Base-by-base conservation (phyloP, 2,329 filamentous ascomycete genomes). In the Sporothrix pallida region DNA sequence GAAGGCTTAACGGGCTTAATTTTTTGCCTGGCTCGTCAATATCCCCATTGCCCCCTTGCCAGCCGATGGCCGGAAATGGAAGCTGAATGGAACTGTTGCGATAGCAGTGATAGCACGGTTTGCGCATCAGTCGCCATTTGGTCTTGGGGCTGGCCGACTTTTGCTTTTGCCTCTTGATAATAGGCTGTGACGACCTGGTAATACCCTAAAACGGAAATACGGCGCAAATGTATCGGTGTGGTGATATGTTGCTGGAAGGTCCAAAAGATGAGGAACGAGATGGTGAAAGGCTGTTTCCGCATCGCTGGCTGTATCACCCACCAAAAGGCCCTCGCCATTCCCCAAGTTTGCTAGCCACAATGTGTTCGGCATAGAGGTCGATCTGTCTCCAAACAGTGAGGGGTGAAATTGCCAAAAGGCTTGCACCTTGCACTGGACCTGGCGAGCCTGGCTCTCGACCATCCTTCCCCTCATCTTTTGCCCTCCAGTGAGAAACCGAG, bases 361-460 rank as follows among this genome's bases (percentile, higher is more conserved):
- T 44, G 12, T 44, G 7, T 42, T 56, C 9, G n/a, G 31, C 31
- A 37, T 37, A 37, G 31, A 37, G 31, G 31, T 7, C 31, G 31
- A 37, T 37, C 52, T 23, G 52, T 8, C 17, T 46, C 20, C 37
- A n/a, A 46, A 13, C 60, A 46, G 12, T 15, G 37, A 37, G 12
- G 60, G 60, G 60, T 44, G 60, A 42, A 58, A 20, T 15, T 5
- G 15, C 20, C 31, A 37, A 56, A 23, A 23, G 4, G n/a, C 60
- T 46, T 65, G 37, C 60, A 46, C 37, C 37, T 10, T 46, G 60
- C 17, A 44, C 31, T 7, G 12, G 37, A 44, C 46, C 62, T 12
- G 62, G 20, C 23, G 23, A 26, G 31, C 62, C 62, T 20, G 42
- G 26, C 37, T 68, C 23, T 68, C 23, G 63, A 67, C 26, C 60